A percentile compares a stretch with the other conserved stretches of the same genome.
phyloP scores from a whole-genome alignment of 441 rosid species.

The Flueggea neowawraea region DNA sequence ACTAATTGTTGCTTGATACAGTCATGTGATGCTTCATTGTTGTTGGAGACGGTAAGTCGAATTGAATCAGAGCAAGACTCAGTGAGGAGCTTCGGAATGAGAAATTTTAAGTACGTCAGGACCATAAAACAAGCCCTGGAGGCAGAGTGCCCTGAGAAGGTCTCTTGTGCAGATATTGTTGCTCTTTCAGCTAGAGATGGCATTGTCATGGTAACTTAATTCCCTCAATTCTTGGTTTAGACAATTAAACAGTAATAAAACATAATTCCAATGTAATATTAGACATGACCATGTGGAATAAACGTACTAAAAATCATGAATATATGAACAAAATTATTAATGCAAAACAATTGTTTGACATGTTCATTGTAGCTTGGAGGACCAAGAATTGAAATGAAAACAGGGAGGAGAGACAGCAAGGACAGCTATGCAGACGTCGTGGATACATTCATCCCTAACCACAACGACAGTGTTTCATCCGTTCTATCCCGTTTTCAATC shows the following conservation, averaged over 20 bases:
- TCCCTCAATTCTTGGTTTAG: neutral
- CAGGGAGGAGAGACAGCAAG: conserved; percentile 72
- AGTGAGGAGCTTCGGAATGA: conserved; percentile 77
- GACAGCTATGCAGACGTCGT: conserved; percentile 47
- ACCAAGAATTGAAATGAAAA: conserved; percentile 75
- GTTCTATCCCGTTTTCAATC: conserved; percentile 66
- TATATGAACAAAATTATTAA: too few species aligned
- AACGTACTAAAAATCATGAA: too few species aligned
- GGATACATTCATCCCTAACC: conserved; percentile 55
- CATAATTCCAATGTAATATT: too few species aligned
- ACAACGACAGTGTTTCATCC: conserved; percentile 56
- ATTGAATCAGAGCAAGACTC: conserved; percentile 64
- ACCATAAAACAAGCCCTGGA: conserved; percentile 78
- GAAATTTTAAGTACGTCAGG: conserved; percentile 74
- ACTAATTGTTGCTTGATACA: conserved; percentile 10
- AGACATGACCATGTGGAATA: too few species aligned
- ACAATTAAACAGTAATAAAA: too few species aligned
- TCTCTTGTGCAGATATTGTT: conserved; percentile 84
- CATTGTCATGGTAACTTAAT: conserved; percentile 49
- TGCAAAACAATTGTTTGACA: too few species aligned
- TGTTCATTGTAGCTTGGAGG: conserved; percentile 54
- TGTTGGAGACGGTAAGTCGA: conserved; percentile 46
- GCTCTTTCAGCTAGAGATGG: conserved; percentile 93
- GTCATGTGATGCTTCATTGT: conserved; percentile 85
- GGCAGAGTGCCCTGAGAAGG: conserved; percentile 67